These are phyloP conservation scores for Carpinus viminea DNA, from an alignment of 306 rosid genomes.

Conservation along the genomic window DNA sequence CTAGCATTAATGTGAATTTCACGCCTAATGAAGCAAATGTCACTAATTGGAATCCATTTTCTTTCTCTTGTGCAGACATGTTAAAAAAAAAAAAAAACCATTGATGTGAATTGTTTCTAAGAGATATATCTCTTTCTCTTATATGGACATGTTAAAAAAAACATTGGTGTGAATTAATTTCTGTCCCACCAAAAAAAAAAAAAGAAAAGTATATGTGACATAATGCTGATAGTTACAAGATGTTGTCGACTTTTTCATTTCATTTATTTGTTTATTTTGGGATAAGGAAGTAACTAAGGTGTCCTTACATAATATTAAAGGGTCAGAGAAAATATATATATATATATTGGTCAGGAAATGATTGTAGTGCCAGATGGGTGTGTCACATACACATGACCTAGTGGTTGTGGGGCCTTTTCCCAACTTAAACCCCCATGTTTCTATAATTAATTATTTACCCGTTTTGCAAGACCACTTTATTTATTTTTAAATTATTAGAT, in stretches of 20 bases:
- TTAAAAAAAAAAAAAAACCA: too few relatives aligned
- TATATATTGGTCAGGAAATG: not conserved
- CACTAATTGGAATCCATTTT: too few relatives aligned
- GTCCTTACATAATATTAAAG: not conserved
- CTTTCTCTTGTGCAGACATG: too few relatives aligned
- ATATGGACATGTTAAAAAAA: too few relatives aligned
- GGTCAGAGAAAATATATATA: not conserved
- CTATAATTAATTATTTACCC: not conserved
- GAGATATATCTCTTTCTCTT: too few relatives aligned
- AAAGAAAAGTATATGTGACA: not conserved
- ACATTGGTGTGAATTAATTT: not conserved
- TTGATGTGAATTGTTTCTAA: too few relatives aligned
- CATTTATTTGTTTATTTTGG: not conserved
- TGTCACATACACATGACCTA: not conserved
- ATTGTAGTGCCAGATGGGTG: not conserved
- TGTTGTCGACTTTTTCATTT: not conserved
- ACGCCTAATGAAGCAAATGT: too few relatives aligned
- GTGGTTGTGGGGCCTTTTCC: not conserved
- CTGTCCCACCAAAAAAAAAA: not conserved
- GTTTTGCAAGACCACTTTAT: not conserved
- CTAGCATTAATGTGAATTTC: too few relatives aligned
- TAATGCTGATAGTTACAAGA: not conserved
- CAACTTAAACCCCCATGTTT: not conserved
- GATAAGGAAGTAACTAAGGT: not conserved
- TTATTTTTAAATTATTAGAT: not conserved